Evolutionary conservation across 2,329 filamentous ascomycete species (phyloP), one percentile per base, ranked within the genome.

Genomic region (Talaromyces sp.): DNA sequence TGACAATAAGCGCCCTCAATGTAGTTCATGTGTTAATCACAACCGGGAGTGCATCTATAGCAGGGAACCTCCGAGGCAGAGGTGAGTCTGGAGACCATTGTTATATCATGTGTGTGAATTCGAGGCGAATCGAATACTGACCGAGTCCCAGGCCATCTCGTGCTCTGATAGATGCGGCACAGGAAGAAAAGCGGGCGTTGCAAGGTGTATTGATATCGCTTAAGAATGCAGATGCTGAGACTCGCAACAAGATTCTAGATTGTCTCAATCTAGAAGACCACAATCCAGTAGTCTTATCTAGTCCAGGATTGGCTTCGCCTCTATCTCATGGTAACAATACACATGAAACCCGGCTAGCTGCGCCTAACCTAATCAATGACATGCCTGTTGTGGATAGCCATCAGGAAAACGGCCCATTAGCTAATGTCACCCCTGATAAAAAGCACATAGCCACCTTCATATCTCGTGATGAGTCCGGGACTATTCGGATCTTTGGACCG

Each of bases 1-100:
- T 69, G 74, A 77, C 65, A 71, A 70, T 66, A 65, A 71, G 62
- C 74, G 73, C 54, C 76, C 76, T 5, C 43, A 22, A 43, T 77
- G 76, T 68, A 72, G 73, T 45, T 69, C 75, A 59, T 78, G 76
- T 62, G 68, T 73, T 61, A 70, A 62, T 50, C 68, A 70, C 49
- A 67, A 68, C 39, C 67, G 66, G 25, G 62, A 70, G 45, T 71
- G 69, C 49, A 62, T 69, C 19, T 71, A 71, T 61, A 63, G 63
- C 19, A 58, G 67, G 22, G 69, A 70, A 37, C 64, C 66, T 3
- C 69, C 69, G 2, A 69, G 68, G 56, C 62, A 67, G 37, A 70
- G 69, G 69, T 59, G 31, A 27, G 27, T 27, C 27, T 27, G 27
- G 27, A 27, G 1, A 4, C 27, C 27, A 27, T 27, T 27, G 6